phyloP scores from a whole-genome alignment of 305 asterid genomes.

The Coffea humblotiana region DNA sequence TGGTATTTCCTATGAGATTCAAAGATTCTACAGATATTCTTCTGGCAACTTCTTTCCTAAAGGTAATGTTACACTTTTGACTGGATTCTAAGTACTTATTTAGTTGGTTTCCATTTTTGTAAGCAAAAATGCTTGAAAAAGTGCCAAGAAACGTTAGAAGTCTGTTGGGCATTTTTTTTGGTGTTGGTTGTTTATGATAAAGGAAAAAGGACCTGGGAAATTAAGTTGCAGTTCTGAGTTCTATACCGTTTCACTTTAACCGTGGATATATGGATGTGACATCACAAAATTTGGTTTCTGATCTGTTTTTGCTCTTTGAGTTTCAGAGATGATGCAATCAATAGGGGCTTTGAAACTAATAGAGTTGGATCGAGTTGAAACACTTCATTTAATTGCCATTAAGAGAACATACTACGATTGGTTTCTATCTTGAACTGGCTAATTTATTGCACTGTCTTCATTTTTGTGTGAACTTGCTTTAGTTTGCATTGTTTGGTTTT shows the following conservation, averaged over 20 bases:
- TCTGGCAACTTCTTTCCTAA: conserved; percentile 94
- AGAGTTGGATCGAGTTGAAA: not conserved
- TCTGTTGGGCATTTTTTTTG: not conserved
- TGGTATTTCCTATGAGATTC: conserved; percentile 88
- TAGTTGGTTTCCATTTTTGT: conserved; percentile 13
- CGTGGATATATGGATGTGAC: not conserved
- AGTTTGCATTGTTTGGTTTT: conserved; percentile 5
- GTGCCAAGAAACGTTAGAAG: not conserved
- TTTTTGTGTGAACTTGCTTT: not conserved
- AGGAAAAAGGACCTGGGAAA: not conserved
- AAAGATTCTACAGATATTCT: conserved; percentile 78
- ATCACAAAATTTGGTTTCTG: not conserved
- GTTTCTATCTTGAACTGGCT: not conserved
- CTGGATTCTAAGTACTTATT: conserved; percentile 2
- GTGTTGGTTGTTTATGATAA: not conserved
- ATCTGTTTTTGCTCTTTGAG: too few species aligned
- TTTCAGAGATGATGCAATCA: not conserved
- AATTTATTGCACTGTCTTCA: not conserved
- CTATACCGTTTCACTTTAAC: not conserved
- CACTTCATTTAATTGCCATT: not conserved
- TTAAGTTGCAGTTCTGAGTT: not conserved
- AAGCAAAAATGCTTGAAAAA: not conserved
- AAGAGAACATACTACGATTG: not conserved
- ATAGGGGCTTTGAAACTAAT: not conserved
- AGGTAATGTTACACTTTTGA: conserved; percentile 41